phyloP scores from a whole-genome alignment of 352 stramenopile species.

The Lagenidium sp. region DNA sequence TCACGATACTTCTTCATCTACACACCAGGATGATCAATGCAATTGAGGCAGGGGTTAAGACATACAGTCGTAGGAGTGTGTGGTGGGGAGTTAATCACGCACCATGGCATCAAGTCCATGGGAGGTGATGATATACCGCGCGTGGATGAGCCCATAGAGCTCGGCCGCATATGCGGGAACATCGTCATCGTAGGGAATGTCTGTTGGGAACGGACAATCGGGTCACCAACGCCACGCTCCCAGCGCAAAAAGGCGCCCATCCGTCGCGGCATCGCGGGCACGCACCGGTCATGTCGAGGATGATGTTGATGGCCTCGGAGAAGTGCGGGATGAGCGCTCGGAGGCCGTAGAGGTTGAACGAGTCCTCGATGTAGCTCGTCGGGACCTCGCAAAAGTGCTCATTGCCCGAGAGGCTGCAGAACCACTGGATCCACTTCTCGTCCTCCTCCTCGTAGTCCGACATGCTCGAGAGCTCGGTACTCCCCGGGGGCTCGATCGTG shows the following conservation, averaged over 20 bases:
- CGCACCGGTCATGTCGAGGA: constrained; percentile 82
- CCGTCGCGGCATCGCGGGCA: background rate
- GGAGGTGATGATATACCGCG: constrained; percentile 86
- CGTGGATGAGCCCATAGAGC: constrained; percentile 86
- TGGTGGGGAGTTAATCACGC: too few species aligned
- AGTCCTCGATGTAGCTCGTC: constrained; percentile 91
- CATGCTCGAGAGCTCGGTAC: too few species aligned
- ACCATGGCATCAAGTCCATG: constrained; percentile 86
- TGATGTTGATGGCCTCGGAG: constrained; percentile 89
- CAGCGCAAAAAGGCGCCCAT: background rate
- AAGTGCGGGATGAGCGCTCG: constrained; percentile 86
- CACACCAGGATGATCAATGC: background rate
- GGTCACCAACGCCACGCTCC: background rate
- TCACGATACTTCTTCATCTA: constrained; percentile 88
- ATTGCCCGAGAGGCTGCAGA: constrained; percentile 88
- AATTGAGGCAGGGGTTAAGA: background rate
- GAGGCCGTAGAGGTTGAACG: constrained; percentile 90
- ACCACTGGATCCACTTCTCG: constrained; percentile 92
- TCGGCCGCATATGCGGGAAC: constrained; percentile 81
- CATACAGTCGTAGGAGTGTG: too few species aligned
- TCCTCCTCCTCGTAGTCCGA: constrained; percentile 89
- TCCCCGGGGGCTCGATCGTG: too few species aligned
- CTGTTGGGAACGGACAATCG: too few species aligned
- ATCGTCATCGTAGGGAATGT: constrained; percentile 86
- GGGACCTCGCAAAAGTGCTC: constrained; percentile 90